Base-by-base conservation (phyloP, 192 early-diverging fungal genomes). In the Dimargaris xerosporica region DNA sequence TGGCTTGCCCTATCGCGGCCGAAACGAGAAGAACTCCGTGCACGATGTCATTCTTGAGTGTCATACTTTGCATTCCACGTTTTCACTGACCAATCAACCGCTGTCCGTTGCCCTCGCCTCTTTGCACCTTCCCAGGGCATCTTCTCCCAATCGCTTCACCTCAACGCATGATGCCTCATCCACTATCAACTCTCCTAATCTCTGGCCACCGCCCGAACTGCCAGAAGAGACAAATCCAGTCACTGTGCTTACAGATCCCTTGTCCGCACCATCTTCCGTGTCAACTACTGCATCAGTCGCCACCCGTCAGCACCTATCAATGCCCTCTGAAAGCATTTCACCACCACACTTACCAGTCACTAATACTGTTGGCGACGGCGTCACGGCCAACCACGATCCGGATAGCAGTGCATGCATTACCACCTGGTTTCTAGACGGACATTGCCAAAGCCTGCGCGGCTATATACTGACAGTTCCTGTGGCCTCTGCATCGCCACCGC, bases 401-500 rank as follows among this genome's bases (percentile, higher is more conserved):
- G 23, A 26, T 1, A 21, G 28, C 28, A 26, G 23, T n/a, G 23
- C n/a, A 19, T 21, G 50, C 28, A 21, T 52, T 11, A 21, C 21
- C 23, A 28, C 50, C 17, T 60, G 58, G 58, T 44, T 23, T 21
- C 30, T 43, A 19, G 58, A 60, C 4, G 58, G 58, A 6, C 16
- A 26, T 34, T n/a, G 25, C 39, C 41, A 28, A 11, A 25, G 39
- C 7, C 10, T 60, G 4, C 58, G 58, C n/a, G 41, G 30, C 15
- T 60, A 44, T 44, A 21, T 60, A 4, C 13, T 60, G 6, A 44
- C 39, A 16, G n/a, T 60, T 19, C 58, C 58, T 10, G n/a, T 44
- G 31, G 39, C 12, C 34, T 60, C 58, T 21, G 58, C 58, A 10
- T 60, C 58, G 58, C 58, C 58, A n/a, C 58, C 58, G 41, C 58